These are phyloP conservation scores for Drechslera avenae DNA, from an alignment of 2,329 filamentous ascomycete species.

Conservation along the genomic window DNA sequence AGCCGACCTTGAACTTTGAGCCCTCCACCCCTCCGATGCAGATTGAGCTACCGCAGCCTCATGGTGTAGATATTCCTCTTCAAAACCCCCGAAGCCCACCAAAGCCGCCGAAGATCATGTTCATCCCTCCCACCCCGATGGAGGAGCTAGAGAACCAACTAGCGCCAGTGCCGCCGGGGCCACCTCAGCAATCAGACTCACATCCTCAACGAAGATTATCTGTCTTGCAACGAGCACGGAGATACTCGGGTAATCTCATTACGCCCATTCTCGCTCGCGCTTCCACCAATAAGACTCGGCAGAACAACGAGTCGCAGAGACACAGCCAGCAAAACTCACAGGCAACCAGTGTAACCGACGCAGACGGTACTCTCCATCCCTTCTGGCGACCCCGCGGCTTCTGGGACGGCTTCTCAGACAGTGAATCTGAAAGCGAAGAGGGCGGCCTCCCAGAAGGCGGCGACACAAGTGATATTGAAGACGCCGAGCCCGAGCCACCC, in stretches of 20 bases:
- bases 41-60: slow-evolving; percentile 25
- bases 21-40: slow-evolving; percentile 47
- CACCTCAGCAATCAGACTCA: slow-evolving; percentile 41
- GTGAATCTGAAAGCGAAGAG: slow-evolving; percentile 44
- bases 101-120: slow-evolving; percentile 60
- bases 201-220: slow-evolving; percentile 47
- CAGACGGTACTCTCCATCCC: slow-evolving; percentile 59
- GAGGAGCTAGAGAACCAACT: slow-evolving; percentile 54
- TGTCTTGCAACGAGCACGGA: slow-evolving; percentile 52
- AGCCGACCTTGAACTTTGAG: slow-evolving; percentile 41
- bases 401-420: slow-evolving; percentile 62
- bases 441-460: slow-evolving; percentile 52
- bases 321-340: slow-evolving; percentile 25
- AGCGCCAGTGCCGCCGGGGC: slow-evolving; percentile 32
- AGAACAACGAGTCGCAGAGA: slow-evolving; percentile 28
- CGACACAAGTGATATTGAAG: slow-evolving; percentile 52
- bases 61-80: slow-evolving; percentile 60
- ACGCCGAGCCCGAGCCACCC: slow-evolving; percentile 17
- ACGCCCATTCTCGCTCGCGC: slow-evolving; percentile 47
- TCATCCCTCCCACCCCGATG: slow-evolving; percentile 61
- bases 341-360: slow-evolving; percentile 39
- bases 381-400: slow-evolving; percentile 69
- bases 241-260: slow-evolving; percentile 54
- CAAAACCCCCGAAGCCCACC: slow-evolving; percentile 64
- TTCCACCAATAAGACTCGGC: slow-evolving; percentile 34